Evolutionary conservation across 2,329 filamentous ascomycete species (phyloP).

Genomic region (Neonectria punicea): DNA sequence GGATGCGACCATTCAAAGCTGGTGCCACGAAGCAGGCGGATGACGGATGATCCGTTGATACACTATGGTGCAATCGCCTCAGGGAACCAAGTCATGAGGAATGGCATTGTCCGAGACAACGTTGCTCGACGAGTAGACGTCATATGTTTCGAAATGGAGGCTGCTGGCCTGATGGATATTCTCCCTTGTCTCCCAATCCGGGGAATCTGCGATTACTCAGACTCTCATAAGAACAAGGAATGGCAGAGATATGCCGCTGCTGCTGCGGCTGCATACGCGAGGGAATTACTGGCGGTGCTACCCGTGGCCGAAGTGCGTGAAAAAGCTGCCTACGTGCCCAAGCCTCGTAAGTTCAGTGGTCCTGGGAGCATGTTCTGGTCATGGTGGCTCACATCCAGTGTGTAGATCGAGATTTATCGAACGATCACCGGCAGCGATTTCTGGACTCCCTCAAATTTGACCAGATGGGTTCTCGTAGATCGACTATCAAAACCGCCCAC

Average conservation of each 20-base stretch:
- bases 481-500: constrained; percentile 50
- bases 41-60: neutral
- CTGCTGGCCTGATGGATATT: neutral
- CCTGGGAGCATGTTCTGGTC: no score
- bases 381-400: no score
- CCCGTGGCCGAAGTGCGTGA: constrained; percentile 24
- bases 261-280: no score
- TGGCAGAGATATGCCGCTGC: constrained; percentile 50
- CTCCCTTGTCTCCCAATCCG: constrained; percentile 42
- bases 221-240: constrained; percentile 51
- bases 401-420: no score
- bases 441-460: constrained; percentile 50
- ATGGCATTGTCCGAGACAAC: neutral
- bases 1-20: neutral
- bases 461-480: constrained; percentile 51
- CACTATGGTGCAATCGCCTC: neutral
- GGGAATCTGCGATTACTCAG: constrained; percentile 54
- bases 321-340: no score
- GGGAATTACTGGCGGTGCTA: no score
- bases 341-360: no score
- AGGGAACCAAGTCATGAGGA: neutral
- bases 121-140: neutral
- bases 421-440: neutral
- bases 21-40: neutral
- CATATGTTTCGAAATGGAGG: neutral